Evolutionary conservation across 495 filamentous ascomycete species (phyloP).

Genomic region (Parmelia sp.): DNA sequence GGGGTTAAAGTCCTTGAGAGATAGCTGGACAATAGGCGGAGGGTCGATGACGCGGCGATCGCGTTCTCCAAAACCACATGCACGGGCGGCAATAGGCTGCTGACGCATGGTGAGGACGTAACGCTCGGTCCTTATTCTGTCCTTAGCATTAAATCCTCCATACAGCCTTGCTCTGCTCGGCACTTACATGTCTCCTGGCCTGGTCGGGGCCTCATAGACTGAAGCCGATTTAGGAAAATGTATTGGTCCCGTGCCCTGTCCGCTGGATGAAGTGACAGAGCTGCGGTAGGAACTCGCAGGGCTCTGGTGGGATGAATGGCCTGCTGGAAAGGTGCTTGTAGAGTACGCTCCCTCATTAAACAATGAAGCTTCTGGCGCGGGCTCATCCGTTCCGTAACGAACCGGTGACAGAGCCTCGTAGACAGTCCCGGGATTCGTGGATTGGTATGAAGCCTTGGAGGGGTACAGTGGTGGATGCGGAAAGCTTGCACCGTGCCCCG

Average conservation of each 20-base stretch:
- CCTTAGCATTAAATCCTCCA: slow-evolving; percentile 10
- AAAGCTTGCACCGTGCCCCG: slow-evolving; percentile 12
- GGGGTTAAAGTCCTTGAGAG: slow-evolving; percentile 58
- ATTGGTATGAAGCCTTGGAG: slow-evolving; percentile 21
- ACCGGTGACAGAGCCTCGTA: slow-evolving; percentile 23
- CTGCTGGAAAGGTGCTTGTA: slow-evolving; percentile 8
- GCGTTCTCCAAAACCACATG: slow-evolving; percentile 89
- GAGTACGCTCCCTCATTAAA: slow-evolving; percentile 22
- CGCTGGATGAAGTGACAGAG: slow-evolving; percentile 22
- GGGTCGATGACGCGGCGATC: slow-evolving; percentile 93
- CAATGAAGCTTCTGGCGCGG: slow-evolving; percentile 16
- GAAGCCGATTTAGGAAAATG: slow-evolving; percentile 7
- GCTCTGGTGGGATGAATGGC: slow-evolving; percentile 14
- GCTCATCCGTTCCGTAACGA: slow-evolving; percentile 14
- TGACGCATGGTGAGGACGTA: slow-evolving; percentile 72
- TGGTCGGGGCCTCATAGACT: slow-evolving; percentile 5
- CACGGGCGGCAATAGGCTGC: slow-evolving; percentile 82
- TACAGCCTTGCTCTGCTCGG: too few species aligned
- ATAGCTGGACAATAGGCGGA: slow-evolving; percentile 86
- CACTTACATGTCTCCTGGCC: slow-evolving; percentile 16
- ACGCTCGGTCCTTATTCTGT: slow-evolving; percentile 28
- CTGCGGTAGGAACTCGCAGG: slow-evolving; percentile 20
- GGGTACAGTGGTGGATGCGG: slow-evolving; percentile 23
- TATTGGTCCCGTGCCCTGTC: slow-evolving; percentile 12
- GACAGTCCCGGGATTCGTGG: slow-evolving; percentile 22